Base-by-base conservation (phyloP, 1,284 basidiomycete genomes). In the Cyathus pygmaeus region DNA sequence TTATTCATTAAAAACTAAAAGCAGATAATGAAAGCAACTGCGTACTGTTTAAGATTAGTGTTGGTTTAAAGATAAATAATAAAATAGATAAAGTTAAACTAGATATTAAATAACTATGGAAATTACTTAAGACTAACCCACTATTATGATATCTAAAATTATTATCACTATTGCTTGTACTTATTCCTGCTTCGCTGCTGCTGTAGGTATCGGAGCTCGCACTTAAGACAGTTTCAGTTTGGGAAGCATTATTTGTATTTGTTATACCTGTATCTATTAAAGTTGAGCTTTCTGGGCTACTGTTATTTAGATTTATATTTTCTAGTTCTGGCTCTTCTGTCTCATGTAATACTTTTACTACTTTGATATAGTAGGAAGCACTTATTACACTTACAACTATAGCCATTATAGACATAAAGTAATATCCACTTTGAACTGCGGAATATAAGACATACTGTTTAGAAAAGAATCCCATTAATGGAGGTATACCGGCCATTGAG, bases 281-380 rank as follows among this genome's bases (percentile, higher is more conserved):
- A n/a, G n/a, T n/a, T n/a, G n/a, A n/a, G n/a, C n/a, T n/a, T n/a
- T n/a, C n/a, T n/a, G n/a, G n/a, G 24, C 21, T 56, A 59, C 41
- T 56, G 33, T 58, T 49, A 42, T 6, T 53, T 41, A 60, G 44
- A 54, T 52, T 47, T 13, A 19, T n/a, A 59, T 19, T 50, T 59
- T 54, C 47, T 53, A 24, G 19, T 60, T 61, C 57, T 51, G n/a
- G n/a, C n/a, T n/a, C n/a, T n/a, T n/a, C n/a, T n/a, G n/a, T n/a
- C n/a, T 59, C 53, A 51, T 63, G 60, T 55, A 68, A 56, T 53
- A 67, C 64, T 69, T 65, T 69, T 57, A 69, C 65, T 36, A 68
- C 65, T 65, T 65, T 68, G 60, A 67, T 67, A 63, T 68, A 68
- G 63, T 68, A 68, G 55, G 63, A 68, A 50, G 66, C 66, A 68